Evolutionary conservation across 352 stramenopile species (phyloP), one percentile per base, ranked within the genome.

Genomic region (Pythium scleroteichum): DNA sequence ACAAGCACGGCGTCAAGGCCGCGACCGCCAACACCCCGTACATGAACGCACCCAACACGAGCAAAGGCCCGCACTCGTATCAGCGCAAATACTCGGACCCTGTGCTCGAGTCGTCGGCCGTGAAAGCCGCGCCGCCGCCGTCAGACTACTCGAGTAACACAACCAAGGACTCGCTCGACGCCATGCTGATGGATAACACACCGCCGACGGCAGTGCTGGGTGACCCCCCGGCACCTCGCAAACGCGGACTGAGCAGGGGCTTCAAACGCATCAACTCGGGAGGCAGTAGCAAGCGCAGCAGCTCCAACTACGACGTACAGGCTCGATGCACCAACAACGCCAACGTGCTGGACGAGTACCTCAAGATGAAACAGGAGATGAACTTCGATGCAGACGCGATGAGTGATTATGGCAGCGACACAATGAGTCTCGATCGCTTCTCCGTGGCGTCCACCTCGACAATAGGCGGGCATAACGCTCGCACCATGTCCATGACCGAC

Each of bases 281-380:
- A n/a, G 62, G 60, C n/a, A 59, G 63, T 50, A 62, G 20, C 39
- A 44, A 53, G 22, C 49, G 44, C 14, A 48, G 38, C 19, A 56
- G 35, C 48, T 48, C 41, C 40, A 52, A 41, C 12, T 33, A 85
- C 56, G 78, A 88, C 66, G 57, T 85, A 5, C 67, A 69, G 20
- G 72, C 68, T 5, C 80, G 76, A 5, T 78, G 65, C 38, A 83
- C 76, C 17, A 73, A 76, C 59, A 83, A 68, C 29, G 69, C 73
- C 22, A 87, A 90, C 62, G 76, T 90, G 49, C 86, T 87, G 40
- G 75, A 72, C 27, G 81, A 90, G 71, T 90, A 90, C 52, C 53
- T 90, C 51, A 80, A 80, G 40, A 88, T 87, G 78, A 90, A 90
- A 66, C 66, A 90, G 27, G 81, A 90, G 66, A 86, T 87, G 78